These are phyloP conservation scores for Histomonas meleagridis DNA, from an alignment of 208 protist species.

Conservation along the genomic window DNA sequence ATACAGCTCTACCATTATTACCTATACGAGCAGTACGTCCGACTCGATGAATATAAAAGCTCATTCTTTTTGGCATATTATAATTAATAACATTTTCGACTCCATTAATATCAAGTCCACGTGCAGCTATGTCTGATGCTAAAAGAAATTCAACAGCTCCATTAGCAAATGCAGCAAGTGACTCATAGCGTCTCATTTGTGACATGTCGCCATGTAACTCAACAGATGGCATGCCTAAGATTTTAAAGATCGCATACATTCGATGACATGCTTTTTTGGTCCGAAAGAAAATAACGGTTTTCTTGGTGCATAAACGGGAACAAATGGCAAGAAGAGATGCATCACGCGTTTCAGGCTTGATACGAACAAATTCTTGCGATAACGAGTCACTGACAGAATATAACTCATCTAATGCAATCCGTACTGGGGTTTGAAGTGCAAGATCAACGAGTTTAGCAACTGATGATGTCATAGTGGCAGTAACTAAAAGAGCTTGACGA, in stretches of 20 bases:
- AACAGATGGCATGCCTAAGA: constrained; percentile 38
- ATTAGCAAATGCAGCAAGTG: constrained; percentile 37
- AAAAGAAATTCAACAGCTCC: constrained; percentile 47
- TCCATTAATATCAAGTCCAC: constrained; percentile 58
- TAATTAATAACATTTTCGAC: constrained; percentile 60
- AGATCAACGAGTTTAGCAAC: constrained; percentile 37
- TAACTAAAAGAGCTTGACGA: constrained; percentile 43
- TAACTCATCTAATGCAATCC: neutral
- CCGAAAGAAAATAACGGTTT: constrained; percentile 44
- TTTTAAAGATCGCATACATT: constrained; percentile 38
- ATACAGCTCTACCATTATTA: constrained; percentile 49
- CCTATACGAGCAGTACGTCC: constrained; percentile 50
- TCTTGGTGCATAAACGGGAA: neutral
- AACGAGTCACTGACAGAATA: neutral
- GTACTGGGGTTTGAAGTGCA: constrained; percentile 35
- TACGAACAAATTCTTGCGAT: constrained; percentile 41
- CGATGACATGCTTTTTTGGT: constrained; percentile 40
- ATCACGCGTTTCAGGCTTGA: neutral
- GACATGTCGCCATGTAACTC: constrained; percentile 48
- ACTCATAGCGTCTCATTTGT: constrained; percentile 36
- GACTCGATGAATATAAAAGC: constrained; percentile 55
- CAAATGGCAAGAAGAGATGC: constrained; percentile 35
- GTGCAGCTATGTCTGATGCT: constrained; percentile 49
- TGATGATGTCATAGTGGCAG: constrained; percentile 44
- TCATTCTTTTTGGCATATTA: constrained; percentile 50